Evolutionary conservation across 441 rosid species (phyloP).

Genomic region (Erodium moschatum): DNA sequence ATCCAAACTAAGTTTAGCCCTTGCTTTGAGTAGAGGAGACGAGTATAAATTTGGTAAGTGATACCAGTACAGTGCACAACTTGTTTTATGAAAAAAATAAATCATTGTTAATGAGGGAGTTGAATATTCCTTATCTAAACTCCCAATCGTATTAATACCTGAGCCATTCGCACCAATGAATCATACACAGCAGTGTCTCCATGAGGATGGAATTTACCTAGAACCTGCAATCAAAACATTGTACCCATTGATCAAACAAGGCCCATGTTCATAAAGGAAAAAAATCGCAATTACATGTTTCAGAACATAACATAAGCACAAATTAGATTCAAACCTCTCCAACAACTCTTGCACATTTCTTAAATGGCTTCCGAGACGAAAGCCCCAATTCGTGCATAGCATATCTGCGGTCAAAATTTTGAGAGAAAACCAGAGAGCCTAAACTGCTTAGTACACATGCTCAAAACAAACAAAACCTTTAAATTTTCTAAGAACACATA

Average conservation of each 20-base stretch:
- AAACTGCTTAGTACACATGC: background rate
- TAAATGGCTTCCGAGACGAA: slow-evolving; percentile 78
- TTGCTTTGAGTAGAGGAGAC: too few species aligned
- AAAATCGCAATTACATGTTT: background rate
- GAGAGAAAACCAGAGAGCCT: background rate
- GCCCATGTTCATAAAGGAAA: too few species aligned
- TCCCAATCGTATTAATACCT: slow-evolving; percentile 37
- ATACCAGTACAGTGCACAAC: too few species aligned
- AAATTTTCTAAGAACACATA: background rate
- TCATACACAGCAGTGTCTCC: slow-evolving; percentile 94
- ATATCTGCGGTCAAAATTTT: slow-evolving; percentile 36
- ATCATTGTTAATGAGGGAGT: too few species aligned
- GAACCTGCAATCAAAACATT: slow-evolving; percentile 42
- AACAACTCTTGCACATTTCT: slow-evolving; percentile 96
- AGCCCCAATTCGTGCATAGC: slow-evolving; percentile 97
- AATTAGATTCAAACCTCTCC: slow-evolving; percentile 57
- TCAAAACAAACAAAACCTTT: too few species aligned
- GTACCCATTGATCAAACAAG: background rate
- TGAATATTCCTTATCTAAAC: too few species aligned
- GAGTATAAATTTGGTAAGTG: too few species aligned
- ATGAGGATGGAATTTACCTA: slow-evolving; percentile 95
- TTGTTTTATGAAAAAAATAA: too few species aligned
- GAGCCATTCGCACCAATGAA: slow-evolving; percentile 93
- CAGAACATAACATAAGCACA: background rate
- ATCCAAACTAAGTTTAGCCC: too few species aligned